These are phyloP conservation scores for Paramecium pentaurelia DNA, from an alignment of 73 alveolate species.

Conservation along the genomic window DNA sequence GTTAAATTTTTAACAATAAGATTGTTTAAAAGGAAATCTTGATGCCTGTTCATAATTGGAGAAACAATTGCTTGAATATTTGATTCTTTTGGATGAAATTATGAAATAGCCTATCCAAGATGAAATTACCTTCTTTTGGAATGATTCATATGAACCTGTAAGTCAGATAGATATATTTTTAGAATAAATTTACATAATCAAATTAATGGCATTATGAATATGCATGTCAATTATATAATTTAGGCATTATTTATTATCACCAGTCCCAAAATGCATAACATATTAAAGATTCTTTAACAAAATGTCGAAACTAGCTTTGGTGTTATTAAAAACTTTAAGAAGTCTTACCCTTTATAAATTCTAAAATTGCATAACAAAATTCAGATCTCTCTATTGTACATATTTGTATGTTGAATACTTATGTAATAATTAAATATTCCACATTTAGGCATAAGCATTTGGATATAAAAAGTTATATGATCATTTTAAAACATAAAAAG, in stretches of 20 bases:
- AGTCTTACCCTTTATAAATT: neutral
- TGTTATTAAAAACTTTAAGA: neutral
- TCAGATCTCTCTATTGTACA: neutral
- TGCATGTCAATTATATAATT: neutral
- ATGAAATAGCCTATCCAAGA: neutral
- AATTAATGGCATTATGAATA: conserved; percentile 28
- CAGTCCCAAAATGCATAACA: neutral
- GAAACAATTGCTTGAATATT: neutral
- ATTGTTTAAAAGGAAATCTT: neutral
- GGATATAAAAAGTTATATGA: conserved; percentile 7
- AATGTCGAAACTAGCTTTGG: neutral
- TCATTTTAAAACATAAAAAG: neutral
- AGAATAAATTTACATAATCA: neutral
- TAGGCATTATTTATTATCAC: neutral
- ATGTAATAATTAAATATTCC: neutral
- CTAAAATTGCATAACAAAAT: neutral
- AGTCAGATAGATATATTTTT: neutral
- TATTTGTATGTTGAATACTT: neutral
- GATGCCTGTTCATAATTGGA: neutral
- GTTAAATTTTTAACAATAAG: neutral
- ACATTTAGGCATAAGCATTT: neutral
- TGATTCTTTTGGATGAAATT: neutral
- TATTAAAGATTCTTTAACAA: neutral
- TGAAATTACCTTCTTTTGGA: neutral
- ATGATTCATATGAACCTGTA: conserved; percentile 24